Percentiles rank a stretch among this genome's conserved stretches.
These are phyloP conservation scores for Thermothielavioides terrestris DNA, from an alignment of 495 filamentous ascomycete species.

Conservation along the genomic window DNA sequence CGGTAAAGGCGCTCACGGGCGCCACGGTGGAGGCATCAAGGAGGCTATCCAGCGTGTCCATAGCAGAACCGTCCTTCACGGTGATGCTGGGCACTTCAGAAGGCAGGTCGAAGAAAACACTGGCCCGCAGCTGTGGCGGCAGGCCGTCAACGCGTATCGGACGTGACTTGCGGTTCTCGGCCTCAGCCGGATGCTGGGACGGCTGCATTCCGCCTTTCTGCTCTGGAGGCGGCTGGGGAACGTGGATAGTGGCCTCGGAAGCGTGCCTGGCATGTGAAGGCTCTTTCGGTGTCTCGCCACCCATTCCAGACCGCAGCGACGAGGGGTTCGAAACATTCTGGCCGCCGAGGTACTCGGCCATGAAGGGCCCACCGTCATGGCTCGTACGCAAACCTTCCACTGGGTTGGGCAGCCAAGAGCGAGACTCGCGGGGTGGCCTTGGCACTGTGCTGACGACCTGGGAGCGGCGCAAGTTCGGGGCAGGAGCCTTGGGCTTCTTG, in stretches of 20 bases:
- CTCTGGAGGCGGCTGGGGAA: constrained; percentile 23
- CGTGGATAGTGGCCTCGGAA: constrained; percentile 24
- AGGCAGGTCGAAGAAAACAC: constrained; percentile 77
- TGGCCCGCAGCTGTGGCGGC: constrained; percentile 86
- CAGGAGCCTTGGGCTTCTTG: constrained; percentile 51
- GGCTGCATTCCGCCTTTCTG: constrained; percentile 20
- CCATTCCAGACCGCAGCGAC: constrained; percentile 4
- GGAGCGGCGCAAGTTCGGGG: constrained; percentile 59
- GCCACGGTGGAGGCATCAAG: constrained; percentile 88
- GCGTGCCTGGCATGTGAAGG: constrained; percentile 18
- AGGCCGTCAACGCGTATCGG: constrained; percentile 42
- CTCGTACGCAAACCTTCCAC: constrained; percentile 19
- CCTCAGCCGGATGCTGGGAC: constrained; percentile 21
- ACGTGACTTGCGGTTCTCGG: constrained; percentile 32
- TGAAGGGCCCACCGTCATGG: constrained; percentile 15
- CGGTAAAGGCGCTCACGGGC: constrained; percentile 89
- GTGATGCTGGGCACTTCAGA: constrained; percentile 47
- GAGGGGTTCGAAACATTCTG: not conserved
- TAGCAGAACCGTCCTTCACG: constrained; percentile 71
- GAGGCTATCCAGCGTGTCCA: constrained; percentile 84
- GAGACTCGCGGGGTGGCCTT: constrained; percentile 23
- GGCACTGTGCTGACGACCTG: constrained; percentile 47
- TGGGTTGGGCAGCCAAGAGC: constrained; percentile 42
- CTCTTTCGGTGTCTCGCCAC: not conserved
- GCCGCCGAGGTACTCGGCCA: constrained; percentile 11